phyloP scores from a whole-genome alignment of 2,329 filamentous ascomycete genomes.

The Aureobasidium sp. region DNA sequence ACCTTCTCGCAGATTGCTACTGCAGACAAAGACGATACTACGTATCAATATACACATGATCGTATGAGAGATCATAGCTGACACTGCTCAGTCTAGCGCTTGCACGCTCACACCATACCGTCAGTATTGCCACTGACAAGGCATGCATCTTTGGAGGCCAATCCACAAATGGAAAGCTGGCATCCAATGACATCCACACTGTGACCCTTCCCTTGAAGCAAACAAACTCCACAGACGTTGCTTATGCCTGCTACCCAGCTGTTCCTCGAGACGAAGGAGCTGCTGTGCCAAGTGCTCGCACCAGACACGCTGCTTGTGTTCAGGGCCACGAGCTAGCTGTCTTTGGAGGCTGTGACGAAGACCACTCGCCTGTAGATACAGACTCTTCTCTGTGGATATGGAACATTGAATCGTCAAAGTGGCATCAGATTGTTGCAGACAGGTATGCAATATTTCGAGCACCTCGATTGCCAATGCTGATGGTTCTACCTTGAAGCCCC shows the following conservation, averaged over 20 bases:
- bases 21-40: conserved; percentile 28
- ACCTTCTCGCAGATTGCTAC: conserved; percentile 35
- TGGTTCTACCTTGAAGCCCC: conserved; percentile 18
- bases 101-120: conserved; percentile 30
- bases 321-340: conserved; percentile 33
- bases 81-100: conserved; percentile 21
- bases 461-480: neutral
- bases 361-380: conserved; percentile 28
- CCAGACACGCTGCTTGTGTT: conserved; percentile 33
- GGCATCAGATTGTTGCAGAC: conserved; percentile 1
- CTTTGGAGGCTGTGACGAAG: conserved; percentile 32
- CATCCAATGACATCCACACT: conserved; percentile 36
- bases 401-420: conserved; percentile 20
- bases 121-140: conserved; percentile 30
- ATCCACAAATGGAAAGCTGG: conserved; percentile 28
- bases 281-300: conserved; percentile 28
- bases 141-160: conserved; percentile 39
- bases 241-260: conserved; percentile 37
- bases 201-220: conserved; percentile 27
- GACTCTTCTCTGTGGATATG: conserved; percentile 35
- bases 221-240: conserved; percentile 26
- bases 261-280: conserved; percentile 26
- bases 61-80: neutral
- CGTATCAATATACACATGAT: conserved; percentile 6
- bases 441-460: neutral